Evolutionary conservation across 192 early-diverging fungal species (phyloP), one percentile per base, ranked within the genome.

Genomic region (Diversispora epigaea): DNA sequence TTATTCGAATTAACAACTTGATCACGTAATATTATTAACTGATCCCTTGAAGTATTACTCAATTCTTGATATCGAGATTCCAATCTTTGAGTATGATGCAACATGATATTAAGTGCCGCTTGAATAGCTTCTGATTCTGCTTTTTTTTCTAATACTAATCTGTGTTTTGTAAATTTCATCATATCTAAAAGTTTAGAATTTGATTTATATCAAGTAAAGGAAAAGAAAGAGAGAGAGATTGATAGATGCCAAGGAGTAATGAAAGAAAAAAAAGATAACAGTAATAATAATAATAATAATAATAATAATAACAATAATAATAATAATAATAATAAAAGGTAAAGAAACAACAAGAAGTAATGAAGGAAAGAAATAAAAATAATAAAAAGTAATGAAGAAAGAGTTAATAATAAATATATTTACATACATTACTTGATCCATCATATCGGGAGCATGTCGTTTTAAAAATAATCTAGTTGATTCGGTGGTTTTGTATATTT

Each of bases 121-220:
- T 73, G 55, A 7, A 7, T 32, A 47, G 71, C 71, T 46, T 73
- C 71, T 14, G n/a, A 19, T 8, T 45, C 56, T 10, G 58, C 71
- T 15, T 62, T 73, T 15, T 56, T 44, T 15, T 73, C 62, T 73
- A 61, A 25, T 4, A 63, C 41, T 73, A 12, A 44, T 47, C 71
- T 73, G 46, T 73, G 46, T 12, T 21, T 39, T 32, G 25, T 32
- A 32, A 32, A 32, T 32, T 32, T 32, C 25, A 32, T 32, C 25
- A 32, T 32, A 32, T 32, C 25, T 32, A 32, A 32, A 32, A 32
- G 25, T 32, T 32, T 32, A 32, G 25, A 32, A 32, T 32, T 32
- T 32, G 2, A 32, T 32, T 32, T 32, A 32, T 32, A 32, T 32
- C 25, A 32, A 32, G 2, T 32, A 32, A 32, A 32, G 2, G 25